Base-by-base conservation (phyloP, 2,329 filamentous ascomycete species). In the Monosporascus sp. region DNA sequence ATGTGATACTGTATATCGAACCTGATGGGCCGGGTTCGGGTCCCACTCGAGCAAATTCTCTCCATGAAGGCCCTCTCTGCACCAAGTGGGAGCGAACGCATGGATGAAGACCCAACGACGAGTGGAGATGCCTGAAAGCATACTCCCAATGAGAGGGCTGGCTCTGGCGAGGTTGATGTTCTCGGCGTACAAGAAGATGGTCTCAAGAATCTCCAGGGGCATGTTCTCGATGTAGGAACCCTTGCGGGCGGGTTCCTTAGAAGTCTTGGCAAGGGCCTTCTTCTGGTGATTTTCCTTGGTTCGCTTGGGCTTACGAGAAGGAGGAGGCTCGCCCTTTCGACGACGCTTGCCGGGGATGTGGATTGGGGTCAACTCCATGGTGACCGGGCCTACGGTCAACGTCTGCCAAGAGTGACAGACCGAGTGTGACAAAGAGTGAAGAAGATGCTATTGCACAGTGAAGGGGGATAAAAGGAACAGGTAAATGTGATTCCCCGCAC, bases 161-260 rank as follows among this genome's bases (percentile, higher is more conserved):
- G 73, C 69, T 5, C 67, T 71, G 1, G 78, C 72, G 1, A 84
- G 68, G 49, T 74, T 70, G 47, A 78, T 56, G 57, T 80, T 82
- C 55, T 67, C 62, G 48, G 78, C 81, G 50, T 76, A 65, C 57
- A 78, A 65, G 51, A 82, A 75, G 48, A 84, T 80, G 35, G 57
- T 69, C 61, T 82, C 78, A 14, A 83, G 71, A 24, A 83, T 68
- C 62, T 83, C 81, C 7, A 74, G 62, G 0, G 81, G 81, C 8
- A 83, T 66, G 14, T 63, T 57, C 44, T 74, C 61, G 3, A 70
- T 48, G 24, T 62, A 57, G 2, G 67, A 63, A 8, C 53, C 60
- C 25, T 60, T 62, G 20, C 44, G 47, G 22, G 46, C 50, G 8
- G 14, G n/a, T 37, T 59, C 59, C 50, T 51, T 62, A 15, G 24